Evolutionary conservation across 768 basidiomycete genomes (phyloP), one percentile per base, ranked within the genome.

Genomic region (Sutorius australiensis): DNA sequence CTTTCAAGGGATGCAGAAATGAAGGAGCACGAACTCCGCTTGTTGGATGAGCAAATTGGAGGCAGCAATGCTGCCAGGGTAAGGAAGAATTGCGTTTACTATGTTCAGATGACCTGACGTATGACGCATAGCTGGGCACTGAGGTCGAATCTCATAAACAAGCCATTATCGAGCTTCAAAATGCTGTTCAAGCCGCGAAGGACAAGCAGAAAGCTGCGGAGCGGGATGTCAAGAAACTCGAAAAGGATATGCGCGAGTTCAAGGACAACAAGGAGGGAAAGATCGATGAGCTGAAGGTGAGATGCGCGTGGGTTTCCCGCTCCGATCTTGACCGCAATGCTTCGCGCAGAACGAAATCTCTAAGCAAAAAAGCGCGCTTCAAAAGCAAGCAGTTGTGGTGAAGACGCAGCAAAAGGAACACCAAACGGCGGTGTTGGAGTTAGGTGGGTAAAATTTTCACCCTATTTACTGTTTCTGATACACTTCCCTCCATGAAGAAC

Each of bases 201-300:
- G 77, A 84, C 50, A 91, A 91, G 64, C 90, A 95, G 67, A 81
- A 80, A 63, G 77, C 72, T 7, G 91, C 92, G 0, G 75, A 85
- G 45, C 83, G 77, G 0, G 94, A 98, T 54, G 81, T 83, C 67
- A 85, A 84, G 73, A 90, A 87, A 63, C 83, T 98, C 21, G 92
- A 98, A 72, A 87, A 87, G 62, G 97, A 99, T 67, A 98, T 99
- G 93, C 83, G 82, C 50, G 97, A 98, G 74, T 98, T 99, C 77
- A 95, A 97, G 76, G 88, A 95, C 72, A 95, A 99, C 75, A 97
- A 97, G 68, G 97, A 98, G 46, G 92, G 93, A 43, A 98, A 98
- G 73, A 89, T 92, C 50, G 88, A 87, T 16, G 89, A 98, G 67
- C 81, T 98, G 58, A 97, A 95, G 77, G 95, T 89, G 52, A 42